Percentiles rank a stretch among this genome's conserved stretches.
These are phyloP conservation scores for Monascus purpureus DNA, from an alignment of 495 filamentous ascomycete species.

Conservation along the genomic window DNA sequence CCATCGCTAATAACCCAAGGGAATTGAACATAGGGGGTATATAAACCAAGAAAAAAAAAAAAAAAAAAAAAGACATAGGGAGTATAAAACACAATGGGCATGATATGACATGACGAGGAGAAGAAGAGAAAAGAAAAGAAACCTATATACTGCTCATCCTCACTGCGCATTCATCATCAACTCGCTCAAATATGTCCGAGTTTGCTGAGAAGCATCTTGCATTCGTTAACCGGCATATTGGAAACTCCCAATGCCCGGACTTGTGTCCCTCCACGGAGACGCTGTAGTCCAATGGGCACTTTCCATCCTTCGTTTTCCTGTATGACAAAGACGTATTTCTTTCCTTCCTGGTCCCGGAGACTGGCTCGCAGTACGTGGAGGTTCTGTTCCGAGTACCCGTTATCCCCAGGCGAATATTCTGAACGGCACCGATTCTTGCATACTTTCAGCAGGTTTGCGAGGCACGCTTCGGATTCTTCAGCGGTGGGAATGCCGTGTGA, in stretches of 20 bases:
- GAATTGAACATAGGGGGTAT: no score
- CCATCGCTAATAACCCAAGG: no score
- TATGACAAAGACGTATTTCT: conserved; percentile 70
- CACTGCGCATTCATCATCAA: no score
- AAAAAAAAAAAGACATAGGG: no score
- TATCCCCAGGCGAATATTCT: conserved; percentile 16
- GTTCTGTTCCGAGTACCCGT: conserved; percentile 26
- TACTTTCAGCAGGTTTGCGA: conserved; percentile 40
- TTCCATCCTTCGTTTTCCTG: conserved; percentile 86
- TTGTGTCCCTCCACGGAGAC: conserved; percentile 56
- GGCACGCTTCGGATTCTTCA: conserved; percentile 49
- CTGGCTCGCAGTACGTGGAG: conserved; percentile 73
- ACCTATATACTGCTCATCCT: no score
- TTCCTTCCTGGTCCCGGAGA: conserved; percentile 71
- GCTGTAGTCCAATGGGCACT: conserved; percentile 65
- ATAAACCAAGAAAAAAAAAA: no score
- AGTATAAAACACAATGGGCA: no score
- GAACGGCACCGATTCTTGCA: conserved; percentile 50
- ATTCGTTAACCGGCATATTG: conserved; percentile 44
- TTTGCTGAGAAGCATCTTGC: conserved; percentile 42
- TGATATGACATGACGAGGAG: no score
- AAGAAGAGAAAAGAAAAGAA: no score
- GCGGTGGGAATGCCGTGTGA: conserved; percentile 36
- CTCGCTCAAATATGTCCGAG: conserved; percentile 45
- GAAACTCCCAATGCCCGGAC: conserved; percentile 52